Conservation (phyloP, 805 yeast genomes). For the Pichia nakasei region DNA sequence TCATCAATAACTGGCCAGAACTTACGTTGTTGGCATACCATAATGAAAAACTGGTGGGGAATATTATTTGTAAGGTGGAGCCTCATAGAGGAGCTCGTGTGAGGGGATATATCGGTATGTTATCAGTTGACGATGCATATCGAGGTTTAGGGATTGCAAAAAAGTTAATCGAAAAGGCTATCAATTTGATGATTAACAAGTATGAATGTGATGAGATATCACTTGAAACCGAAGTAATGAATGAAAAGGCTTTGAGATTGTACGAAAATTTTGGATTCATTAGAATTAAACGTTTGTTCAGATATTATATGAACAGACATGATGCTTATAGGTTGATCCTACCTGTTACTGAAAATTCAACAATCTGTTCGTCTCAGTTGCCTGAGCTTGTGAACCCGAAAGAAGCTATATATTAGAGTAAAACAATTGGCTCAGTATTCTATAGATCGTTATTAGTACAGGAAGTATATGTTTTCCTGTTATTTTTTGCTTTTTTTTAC, state of each 20-base stretch:
- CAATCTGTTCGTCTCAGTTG: constrained; percentile 39
- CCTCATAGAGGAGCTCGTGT: constrained; percentile 61
- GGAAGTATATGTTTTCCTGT: not conserved
- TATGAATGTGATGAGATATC: constrained; percentile 80
- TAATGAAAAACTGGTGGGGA: constrained; percentile 51
- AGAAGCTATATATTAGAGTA: constrained; percentile 19
- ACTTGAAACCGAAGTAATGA: constrained; percentile 85
- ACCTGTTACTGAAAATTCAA: constrained; percentile 61
- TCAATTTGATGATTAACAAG: constrained; percentile 53
- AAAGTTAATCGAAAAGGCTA: constrained; percentile 49
- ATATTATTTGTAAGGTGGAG: constrained; percentile 75
- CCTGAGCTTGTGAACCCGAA: constrained; percentile 13
- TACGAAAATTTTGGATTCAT: constrained; percentile 32
- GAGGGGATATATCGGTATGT: constrained; percentile 95
- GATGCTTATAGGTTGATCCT: constrained; percentile 85
- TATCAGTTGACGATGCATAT: constrained; percentile 65
- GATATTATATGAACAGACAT: constrained; percentile 86
- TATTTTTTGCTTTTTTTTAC: not conserved
- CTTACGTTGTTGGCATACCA: constrained; percentile 59
- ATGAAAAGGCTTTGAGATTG: constrained; percentile 31
- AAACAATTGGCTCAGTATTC: not conserved
- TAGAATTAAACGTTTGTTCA: constrained; percentile 48
- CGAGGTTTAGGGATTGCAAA: constrained; percentile 83
- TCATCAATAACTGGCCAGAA: constrained; percentile 85
- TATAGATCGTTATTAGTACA: not conserved